Base-by-base conservation (phyloP, 2,329 filamentous ascomycete genomes). In the Escovopsis sp. region DNA sequence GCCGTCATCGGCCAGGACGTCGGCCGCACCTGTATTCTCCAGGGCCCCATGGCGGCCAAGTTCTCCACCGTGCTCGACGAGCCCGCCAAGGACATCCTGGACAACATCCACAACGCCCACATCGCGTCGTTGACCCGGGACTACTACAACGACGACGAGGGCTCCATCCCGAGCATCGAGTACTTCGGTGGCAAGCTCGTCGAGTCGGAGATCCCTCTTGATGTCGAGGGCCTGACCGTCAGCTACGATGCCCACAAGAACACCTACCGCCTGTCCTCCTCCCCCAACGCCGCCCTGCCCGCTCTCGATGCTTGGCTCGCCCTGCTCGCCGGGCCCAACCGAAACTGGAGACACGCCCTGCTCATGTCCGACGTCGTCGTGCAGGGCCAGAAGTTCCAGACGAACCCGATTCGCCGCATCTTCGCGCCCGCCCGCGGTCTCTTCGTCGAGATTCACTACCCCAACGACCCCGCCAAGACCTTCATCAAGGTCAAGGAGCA, bases 1-100 rank as follows among this genome's bases (percentile, higher is more conserved):
- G 91, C 91, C 42, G 88, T 98, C 45, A 88, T 95, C 47, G 89
- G 74, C 52, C 91, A 96, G 64, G 93, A 98, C 59, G 91, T 98
- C 45, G 88, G 86, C 49, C 79, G 93, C 58, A 94, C 88, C 37
- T 95, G 88, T 68, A 95, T 98, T 58, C 70, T 98, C 33, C 91
- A 98, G 61, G 93, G 91, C 15, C 91, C 91, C 5, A 87, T 88
- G 66, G 84, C 91, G 43, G 91, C 77, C 55, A 89, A 82, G 63
- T 96, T 87, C 66, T 93, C 88, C 0, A 94, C 75, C 35, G 73
- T 84, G 47, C 75, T 94, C 34, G 87, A 98, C 54, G 87, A 98
- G 69, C 91, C 91, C 0, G 82, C 96, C 61, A 83, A 94, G 67
- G 82, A 94, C 41, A 98, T 98, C 47, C 73, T 98, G 9, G 88